Conservation (phyloP, 208 protist species). For the Crithidia thermophila region DNA sequence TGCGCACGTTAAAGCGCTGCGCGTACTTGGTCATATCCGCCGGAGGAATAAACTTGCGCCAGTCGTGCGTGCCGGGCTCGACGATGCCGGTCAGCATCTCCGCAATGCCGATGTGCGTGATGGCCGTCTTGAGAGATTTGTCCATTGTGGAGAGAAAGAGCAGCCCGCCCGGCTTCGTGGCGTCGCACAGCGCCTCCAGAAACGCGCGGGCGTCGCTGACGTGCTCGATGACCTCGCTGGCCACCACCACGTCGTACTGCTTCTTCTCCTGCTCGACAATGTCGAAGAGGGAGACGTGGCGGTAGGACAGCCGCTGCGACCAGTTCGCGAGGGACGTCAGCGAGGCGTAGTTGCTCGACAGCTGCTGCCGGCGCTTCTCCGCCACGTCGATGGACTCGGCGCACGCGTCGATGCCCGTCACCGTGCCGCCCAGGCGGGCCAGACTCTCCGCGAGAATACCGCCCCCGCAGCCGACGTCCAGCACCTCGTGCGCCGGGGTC, state of each 20-base stretch:
- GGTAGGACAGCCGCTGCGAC: slow-evolving; percentile 30
- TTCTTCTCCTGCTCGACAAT: slow-evolving; percentile 33
- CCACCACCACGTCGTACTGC: slow-evolving; percentile 83
- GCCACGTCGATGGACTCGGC: slow-evolving; percentile 85
- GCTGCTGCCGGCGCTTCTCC: slow-evolving; percentile 22
- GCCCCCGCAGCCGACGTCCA: slow-evolving; percentile 94
- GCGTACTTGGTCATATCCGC: slow-evolving; percentile 67
- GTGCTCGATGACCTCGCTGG: slow-evolving; percentile 95
- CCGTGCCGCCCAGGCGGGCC: slow-evolving; percentile 83
- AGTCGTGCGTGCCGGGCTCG: slow-evolving; percentile 90
- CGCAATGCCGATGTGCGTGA: slow-evolving; percentile 80
- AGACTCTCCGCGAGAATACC: slow-evolving; percentile 92
- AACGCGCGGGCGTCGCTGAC: slow-evolving; percentile 88
- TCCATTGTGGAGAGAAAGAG: slow-evolving; percentile 95
- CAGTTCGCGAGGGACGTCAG: slow-evolving; percentile 15
- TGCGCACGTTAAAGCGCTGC: slow-evolving; percentile 46
- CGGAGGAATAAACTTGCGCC: slow-evolving; percentile 90
- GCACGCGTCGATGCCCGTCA: slow-evolving; percentile 92
- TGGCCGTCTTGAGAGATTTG: slow-evolving; percentile 74
- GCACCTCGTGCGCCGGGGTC: slow-evolving; percentile 36
- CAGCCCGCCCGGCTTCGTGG: slow-evolving; percentile 86
- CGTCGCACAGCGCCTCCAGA: slow-evolving; percentile 69
- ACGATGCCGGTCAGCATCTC: slow-evolving; percentile 89
- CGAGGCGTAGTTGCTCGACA: slow-evolving; percentile 6
- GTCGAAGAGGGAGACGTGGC: slow-evolving; percentile 52